phyloP scores from a whole-genome alignment of 306 rosid species.

The Abrus pulchellus region DNA sequence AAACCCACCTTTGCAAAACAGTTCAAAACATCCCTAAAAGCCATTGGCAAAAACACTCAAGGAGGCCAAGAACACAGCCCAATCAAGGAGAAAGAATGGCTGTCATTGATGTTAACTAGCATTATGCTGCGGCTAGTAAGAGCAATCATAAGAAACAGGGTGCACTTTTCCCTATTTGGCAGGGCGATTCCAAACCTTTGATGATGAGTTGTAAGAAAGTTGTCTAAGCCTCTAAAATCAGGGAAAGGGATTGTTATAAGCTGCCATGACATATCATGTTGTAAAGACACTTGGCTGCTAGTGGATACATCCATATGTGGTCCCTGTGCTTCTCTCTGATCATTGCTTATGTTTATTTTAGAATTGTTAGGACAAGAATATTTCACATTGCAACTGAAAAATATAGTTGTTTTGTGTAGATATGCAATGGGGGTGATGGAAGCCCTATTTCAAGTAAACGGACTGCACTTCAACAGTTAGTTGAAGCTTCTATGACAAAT shows the following conservation, averaged over 20 bases:
- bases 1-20: constrained; percentile 16
- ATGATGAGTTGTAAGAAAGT: constrained; percentile 18
- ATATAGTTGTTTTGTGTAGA: constrained; percentile 55
- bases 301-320: constrained; percentile 21
- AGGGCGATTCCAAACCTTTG: constrained; percentile 14
- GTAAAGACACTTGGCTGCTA: constrained; percentile 34
- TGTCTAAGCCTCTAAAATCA: constrained; percentile 7
- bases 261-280: constrained; percentile 7
- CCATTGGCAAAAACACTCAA: constrained; percentile 2
- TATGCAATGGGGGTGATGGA: constrained; percentile 74
- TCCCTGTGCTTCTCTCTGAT: constrained; percentile 17
- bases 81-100: neutral
- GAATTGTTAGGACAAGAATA: neutral
- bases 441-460: constrained; percentile 75
- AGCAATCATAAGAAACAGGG: neutral
- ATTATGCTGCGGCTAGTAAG: constrained; percentile 18
- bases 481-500: constrained; percentile 78
- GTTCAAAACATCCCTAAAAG: neutral
- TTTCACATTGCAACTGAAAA: constrained; percentile 25
- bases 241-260: constrained; percentile 1
- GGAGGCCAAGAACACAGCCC: constrained; percentile 10
- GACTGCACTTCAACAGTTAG: constrained; percentile 85
- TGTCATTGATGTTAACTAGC: neutral
- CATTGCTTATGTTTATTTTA: constrained; percentile 33
- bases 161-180: constrained; percentile 7